Conservation (phyloP, 805 yeast genomes). For the Huiozyma naganishii region DNA sequence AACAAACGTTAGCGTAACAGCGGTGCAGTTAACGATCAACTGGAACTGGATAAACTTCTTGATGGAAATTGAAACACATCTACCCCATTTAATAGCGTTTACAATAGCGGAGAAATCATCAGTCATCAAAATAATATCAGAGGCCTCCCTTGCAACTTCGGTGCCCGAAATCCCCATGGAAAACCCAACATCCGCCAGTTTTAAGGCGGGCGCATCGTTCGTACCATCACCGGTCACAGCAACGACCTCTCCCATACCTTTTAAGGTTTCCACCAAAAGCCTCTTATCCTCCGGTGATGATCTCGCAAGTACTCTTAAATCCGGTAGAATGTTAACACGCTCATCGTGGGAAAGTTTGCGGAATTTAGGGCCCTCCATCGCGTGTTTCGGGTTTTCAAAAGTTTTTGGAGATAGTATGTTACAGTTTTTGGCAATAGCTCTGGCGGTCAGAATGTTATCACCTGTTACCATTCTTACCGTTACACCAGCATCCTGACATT, state of each 20-base stretch:
- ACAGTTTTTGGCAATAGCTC: slow-evolving; percentile 80
- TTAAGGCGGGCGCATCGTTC: slow-evolving; percentile 95
- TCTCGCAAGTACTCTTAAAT: slow-evolving; percentile 77
- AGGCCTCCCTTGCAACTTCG: slow-evolving; percentile 97
- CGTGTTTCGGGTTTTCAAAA: slow-evolving; percentile 41
- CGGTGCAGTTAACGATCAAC: slow-evolving; percentile 91
- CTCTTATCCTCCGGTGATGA: slow-evolving; percentile 95
- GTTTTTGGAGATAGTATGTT: slow-evolving; percentile 50
- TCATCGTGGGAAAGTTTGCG: slow-evolving; percentile 52
- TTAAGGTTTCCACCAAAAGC: slow-evolving; percentile 69
- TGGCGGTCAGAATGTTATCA: slow-evolving; percentile 85
- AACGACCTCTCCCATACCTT: slow-evolving; percentile 79
- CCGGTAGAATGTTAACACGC: slow-evolving; percentile 54
- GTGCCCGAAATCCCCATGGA: slow-evolving; percentile 99
- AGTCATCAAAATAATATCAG: slow-evolving; percentile 83
- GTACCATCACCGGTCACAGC: slow-evolving; percentile 99
- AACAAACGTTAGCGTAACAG: slow-evolving; percentile 87
- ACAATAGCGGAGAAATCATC: slow-evolving; percentile 93
- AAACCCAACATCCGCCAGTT: slow-evolving; percentile 94
- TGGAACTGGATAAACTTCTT: slow-evolving; percentile 95
- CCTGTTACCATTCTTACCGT: slow-evolving; percentile 97
- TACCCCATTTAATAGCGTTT: slow-evolving; percentile 96
- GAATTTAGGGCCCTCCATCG: slow-evolving; percentile 91
- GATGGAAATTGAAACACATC: slow-evolving; percentile 90
- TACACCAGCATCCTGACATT: slow-evolving; percentile 87